Evolutionary conservation across 176 grass and related monocot genomes (phyloP).

Genomic region (Thinopyrum elongatum): DNA sequence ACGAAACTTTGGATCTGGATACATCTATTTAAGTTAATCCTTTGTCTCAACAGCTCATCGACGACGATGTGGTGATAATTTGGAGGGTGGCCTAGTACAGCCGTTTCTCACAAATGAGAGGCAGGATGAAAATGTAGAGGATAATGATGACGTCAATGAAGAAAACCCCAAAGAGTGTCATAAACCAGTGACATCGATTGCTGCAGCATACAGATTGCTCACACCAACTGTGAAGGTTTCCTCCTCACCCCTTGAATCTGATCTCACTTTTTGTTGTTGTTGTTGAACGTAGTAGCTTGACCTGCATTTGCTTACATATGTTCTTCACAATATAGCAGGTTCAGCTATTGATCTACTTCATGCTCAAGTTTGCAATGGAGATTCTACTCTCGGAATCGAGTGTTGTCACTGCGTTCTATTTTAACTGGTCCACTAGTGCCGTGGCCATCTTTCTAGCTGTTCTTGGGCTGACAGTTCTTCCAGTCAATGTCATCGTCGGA

Average conservation of each 20-base stretch:
- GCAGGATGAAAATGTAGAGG: constrained; percentile 57
- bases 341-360: constrained; percentile 88
- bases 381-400: constrained; percentile 89
- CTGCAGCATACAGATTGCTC: constrained; percentile 76
- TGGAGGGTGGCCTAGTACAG: constrained; percentile 64
- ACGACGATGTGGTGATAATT: constrained; percentile 14
- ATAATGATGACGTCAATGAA: constrained; percentile 60
- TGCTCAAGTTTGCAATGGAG: constrained; percentile 97
- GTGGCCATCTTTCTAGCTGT: constrained; percentile 53
- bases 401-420: constrained; percentile 78
- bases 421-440: constrained; percentile 71
- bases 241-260: not conserved
- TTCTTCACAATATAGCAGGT: constrained; percentile 41
- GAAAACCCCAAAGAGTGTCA: constrained; percentile 43
- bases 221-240: constrained; percentile 92
- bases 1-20: not conserved
- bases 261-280: not conserved
- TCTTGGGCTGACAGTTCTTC: constrained; percentile 58
- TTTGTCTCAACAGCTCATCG: constrained; percentile 39
- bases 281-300: not conserved
- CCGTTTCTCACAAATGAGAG: constrained; percentile 58
- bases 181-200: constrained; percentile 68
- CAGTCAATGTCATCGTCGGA: constrained; percentile 77
- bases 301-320: constrained; percentile 9
- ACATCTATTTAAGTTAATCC: not conserved